A percentile compares a stretch with the other conserved stretches of the same genome.
These are phyloP conservation scores for Pythium phragmiticola DNA, from an alignment of 352 stramenopile genomes.

Conservation along the genomic window DNA sequence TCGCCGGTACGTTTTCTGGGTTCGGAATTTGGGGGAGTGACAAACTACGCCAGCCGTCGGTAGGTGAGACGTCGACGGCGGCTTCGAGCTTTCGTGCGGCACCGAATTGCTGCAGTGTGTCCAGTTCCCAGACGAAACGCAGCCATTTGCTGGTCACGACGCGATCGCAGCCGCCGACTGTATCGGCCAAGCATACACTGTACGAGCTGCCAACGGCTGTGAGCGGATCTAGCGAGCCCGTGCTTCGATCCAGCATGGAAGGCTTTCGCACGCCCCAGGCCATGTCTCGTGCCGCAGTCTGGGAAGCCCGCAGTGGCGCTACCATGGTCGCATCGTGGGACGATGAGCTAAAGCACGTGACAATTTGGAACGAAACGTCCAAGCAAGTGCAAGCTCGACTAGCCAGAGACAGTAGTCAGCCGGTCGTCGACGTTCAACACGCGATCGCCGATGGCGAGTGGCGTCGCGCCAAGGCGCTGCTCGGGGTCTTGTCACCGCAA, in stretches of 20 bases:
- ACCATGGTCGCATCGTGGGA: slow-evolving; percentile 24
- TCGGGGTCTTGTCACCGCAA: slow-evolving; percentile 14
- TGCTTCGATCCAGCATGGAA: slow-evolving; percentile 9
- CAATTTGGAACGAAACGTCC: slow-evolving; percentile 15
- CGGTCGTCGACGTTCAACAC: slow-evolving; percentile 26
- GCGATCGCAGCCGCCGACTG: slow-evolving; percentile 12
- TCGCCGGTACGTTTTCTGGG: slow-evolving; percentile 21
- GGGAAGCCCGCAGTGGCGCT: slow-evolving; percentile 4
- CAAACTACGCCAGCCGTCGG: not conserved
- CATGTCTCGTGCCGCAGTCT: slow-evolving; percentile 21
- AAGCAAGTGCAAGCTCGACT: slow-evolving; percentile 10
- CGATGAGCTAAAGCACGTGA: slow-evolving; percentile 18
- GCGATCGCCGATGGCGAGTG: slow-evolving; percentile 5
- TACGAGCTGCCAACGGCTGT: slow-evolving; percentile 14
- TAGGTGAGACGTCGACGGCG: not conserved
- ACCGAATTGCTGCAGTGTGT: slow-evolving; percentile 12
- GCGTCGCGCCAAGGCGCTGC: slow-evolving; percentile 3
- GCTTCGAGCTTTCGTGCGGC: slow-evolving; percentile 9
- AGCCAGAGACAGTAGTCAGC: not conserved
- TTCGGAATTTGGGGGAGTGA: slow-evolving; percentile 19
- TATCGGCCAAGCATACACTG: slow-evolving; percentile 14
- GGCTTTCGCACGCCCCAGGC: slow-evolving; percentile 23
- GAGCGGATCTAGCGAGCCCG: not conserved
- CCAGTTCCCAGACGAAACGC: slow-evolving; percentile 1
- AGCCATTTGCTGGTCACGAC: slow-evolving; percentile 18